Base-by-base conservation (phyloP, 2,329 filamentous ascomycete species). In the Ophiostoma novo-ulmi region DNA sequence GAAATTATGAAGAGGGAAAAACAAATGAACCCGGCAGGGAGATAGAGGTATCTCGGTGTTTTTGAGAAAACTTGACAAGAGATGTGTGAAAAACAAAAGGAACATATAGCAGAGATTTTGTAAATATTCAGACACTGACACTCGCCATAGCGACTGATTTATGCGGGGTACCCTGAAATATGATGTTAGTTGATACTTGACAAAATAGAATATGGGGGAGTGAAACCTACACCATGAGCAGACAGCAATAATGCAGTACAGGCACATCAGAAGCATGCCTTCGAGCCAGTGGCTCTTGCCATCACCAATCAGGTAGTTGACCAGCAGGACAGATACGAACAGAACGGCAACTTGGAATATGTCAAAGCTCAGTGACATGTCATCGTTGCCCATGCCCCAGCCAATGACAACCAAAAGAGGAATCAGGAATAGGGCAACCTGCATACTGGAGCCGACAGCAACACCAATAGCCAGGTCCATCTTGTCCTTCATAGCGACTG, bases 301-400 rank as follows among this genome's bases (percentile, higher is more conserved):
- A 75, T 96, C 92, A 26, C 89, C 85, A 67, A 96, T 92, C 63
- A 97, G 80, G 77, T 96, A 97, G 78, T 96, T 97, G 71, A 94
- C 91, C 44, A 97, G 84, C 61, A 97, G 87, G 0, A 92, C 91
- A 1, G 92, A 89, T 14, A 95, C 91, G 75, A 97, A 96, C 58
- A 97, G 82, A 58, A 91, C 89, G 31, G 93, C 90, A 17, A 97
- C 89, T 80, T 97, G 92, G 82, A 97, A 97, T 0, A 89, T 89
- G 77, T 96, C 92, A 78, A 97, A 95, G 78, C 90, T 90, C 5
- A 97, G 85, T 26, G 89, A 92, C 92, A 94, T 94, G 1, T 88
- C 84, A 73, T 89, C 88, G 73, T 86, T 79, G 52, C 81, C 85
- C 85, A 93, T 88, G 73, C 88, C 88, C 91, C 91, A 94, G 70